Percentiles rank a stretch among this genome's conserved stretches.
Evolutionary conservation across 495 filamentous ascomycete genomes (phyloP).

Genomic region (Annulohypoxylon stygium): DNA sequence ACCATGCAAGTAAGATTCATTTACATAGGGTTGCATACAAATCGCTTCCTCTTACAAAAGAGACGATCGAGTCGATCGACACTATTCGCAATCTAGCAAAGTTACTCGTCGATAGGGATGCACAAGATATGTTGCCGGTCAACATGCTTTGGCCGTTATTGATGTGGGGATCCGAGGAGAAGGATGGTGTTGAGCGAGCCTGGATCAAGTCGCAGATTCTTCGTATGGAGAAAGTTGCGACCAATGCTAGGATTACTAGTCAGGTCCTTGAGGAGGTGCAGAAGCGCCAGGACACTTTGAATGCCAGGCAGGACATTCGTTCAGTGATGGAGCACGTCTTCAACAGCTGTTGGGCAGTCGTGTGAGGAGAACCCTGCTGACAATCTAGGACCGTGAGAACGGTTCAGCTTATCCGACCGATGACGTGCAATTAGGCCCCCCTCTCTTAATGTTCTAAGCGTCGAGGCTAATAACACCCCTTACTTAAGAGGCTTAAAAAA

Average conservation of each 20-base stretch:
- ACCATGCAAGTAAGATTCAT: slow-evolving; percentile 58
- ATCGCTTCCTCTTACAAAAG: slow-evolving; percentile 54
- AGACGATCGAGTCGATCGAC: slow-evolving; percentile 51
- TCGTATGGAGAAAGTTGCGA: slow-evolving; percentile 56
- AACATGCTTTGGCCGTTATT: slow-evolving; percentile 60
- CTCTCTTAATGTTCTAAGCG: background rate
- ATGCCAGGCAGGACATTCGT: slow-evolving; percentile 58
- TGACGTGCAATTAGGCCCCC: slow-evolving; percentile 10
- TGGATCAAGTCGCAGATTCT: slow-evolving; percentile 58
- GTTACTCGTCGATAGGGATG: slow-evolving; percentile 47
- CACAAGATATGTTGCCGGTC: slow-evolving; percentile 53
- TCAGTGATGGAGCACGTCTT: slow-evolving; percentile 54
- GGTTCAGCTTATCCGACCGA: slow-evolving; percentile 8
- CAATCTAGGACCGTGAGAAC: background rate
- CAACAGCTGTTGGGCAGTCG: slow-evolving; percentile 36
- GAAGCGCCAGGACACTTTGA: slow-evolving; percentile 54
- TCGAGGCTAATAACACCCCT: slow-evolving; percentile 17
- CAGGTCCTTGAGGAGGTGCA: slow-evolving; percentile 60
- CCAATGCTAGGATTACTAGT: slow-evolving; percentile 57
- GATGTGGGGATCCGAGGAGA: slow-evolving; percentile 60
- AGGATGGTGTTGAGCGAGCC: slow-evolving; percentile 51
- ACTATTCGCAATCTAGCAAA: slow-evolving; percentile 54
- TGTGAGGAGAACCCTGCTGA: slow-evolving; percentile 19
- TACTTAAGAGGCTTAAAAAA: slow-evolving; percentile 22
- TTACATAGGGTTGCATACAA: slow-evolving; percentile 61